A percentile compares a stretch with the other conserved stretches of the same genome.
phyloP scores from a whole-genome alignment of 2,329 filamentous ascomycete species.

The Colletotrichum camelliae region DNA sequence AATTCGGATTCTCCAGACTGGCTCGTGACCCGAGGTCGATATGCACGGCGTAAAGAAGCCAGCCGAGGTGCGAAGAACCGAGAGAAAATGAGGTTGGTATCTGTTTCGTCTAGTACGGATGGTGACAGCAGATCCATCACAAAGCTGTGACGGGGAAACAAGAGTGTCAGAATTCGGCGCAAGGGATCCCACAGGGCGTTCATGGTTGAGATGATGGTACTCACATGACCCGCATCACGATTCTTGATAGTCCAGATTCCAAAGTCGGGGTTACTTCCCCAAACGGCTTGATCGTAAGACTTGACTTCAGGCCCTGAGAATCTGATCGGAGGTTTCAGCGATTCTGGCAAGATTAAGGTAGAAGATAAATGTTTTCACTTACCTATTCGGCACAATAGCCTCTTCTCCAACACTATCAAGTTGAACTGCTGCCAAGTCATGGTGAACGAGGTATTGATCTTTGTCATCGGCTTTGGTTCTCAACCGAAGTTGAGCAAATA shows the following conservation, averaged over 20 bases:
- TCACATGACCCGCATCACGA: background rate
- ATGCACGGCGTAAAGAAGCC: conserved; percentile 6
- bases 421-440: background rate
- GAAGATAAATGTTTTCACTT: background rate
- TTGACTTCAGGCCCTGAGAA: background rate
- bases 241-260: conserved; percentile 3
- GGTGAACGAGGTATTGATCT: background rate
- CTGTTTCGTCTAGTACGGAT: background rate
- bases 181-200: too few species aligned
- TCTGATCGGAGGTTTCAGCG: background rate
- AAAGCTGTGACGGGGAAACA: background rate
- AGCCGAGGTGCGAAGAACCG: background rate
- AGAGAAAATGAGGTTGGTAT: background rate
- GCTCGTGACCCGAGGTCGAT: background rate
- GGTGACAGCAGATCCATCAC: background rate
- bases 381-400: background rate
- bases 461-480: background rate
- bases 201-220: background rate
- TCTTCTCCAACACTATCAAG: background rate
- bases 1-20: background rate
- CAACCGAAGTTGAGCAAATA: background rate
- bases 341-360: background rate
- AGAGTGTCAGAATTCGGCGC: background rate
- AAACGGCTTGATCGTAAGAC: background rate
- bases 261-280: background rate